Percentiles rank a stretch among this genome's conserved stretches.
Evolutionary conservation across 148 eudicot species (phyloP).

Genomic region (Vaccinium darrowii): DNA sequence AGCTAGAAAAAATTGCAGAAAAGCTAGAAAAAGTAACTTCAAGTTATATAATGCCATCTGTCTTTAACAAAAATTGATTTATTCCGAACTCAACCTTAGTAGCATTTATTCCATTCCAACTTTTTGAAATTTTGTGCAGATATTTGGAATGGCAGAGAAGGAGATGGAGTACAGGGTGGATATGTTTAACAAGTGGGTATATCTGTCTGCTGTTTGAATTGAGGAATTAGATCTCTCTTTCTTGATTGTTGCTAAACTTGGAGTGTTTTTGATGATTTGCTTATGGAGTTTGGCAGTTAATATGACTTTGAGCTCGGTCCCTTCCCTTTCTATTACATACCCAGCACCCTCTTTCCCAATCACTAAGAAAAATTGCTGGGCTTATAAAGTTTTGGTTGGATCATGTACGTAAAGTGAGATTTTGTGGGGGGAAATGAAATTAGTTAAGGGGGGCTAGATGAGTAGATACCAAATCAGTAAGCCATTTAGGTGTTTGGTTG

Average conservation of each 20-base stretch:
- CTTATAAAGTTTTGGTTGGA: not conserved
- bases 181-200: slow-evolving; percentile 79
- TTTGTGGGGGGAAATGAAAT: not conserved
- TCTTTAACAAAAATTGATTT: too few relatives aligned
- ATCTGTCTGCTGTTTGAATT: not conserved
- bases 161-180: slow-evolving; percentile 98
- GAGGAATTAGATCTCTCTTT: not conserved
- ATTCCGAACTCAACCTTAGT: too few relatives aligned
- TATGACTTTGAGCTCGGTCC: too few relatives aligned
- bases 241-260: not conserved
- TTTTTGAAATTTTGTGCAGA: slow-evolving; percentile 33
- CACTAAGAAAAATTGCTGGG: not conserved
- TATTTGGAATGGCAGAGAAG: slow-evolving; percentile 81
- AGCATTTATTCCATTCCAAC: not conserved
- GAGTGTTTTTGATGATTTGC: not conserved
- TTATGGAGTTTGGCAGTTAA: not conserved
- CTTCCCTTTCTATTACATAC: too few relatives aligned
- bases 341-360: too few relatives aligned
- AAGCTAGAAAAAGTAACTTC: too few relatives aligned
- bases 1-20: too few relatives aligned
- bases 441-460: not conserved
- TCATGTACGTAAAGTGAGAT: not conserved
- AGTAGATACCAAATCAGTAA: not conserved
- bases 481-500: not conserved
- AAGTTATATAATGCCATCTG: too few relatives aligned